Conservation (phyloP, 2,329 filamentous ascomycete genomes). For the Arthrobotrys megalospora region DNA sequence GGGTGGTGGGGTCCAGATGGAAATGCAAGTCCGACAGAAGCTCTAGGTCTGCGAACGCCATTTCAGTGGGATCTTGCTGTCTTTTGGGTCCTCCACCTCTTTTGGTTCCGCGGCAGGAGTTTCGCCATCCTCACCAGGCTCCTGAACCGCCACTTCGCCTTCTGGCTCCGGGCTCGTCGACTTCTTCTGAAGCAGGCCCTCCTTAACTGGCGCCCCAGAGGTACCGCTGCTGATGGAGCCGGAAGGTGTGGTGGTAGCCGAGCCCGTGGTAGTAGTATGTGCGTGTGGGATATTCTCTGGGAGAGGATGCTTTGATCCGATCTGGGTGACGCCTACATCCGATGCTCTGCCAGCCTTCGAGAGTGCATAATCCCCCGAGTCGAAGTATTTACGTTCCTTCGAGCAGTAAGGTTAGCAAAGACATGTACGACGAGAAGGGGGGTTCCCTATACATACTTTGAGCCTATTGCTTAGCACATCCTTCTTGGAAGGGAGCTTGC, state of each 20-base stretch:
- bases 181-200: conserved; percentile 59
- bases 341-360: conserved; percentile 97
- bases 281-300: conserved; percentile 92
- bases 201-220: conserved; percentile 62
- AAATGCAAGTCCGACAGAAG: conserved; percentile 14
- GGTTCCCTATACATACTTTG: conserved; percentile 73
- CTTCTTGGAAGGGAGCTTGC: conserved; percentile 96
- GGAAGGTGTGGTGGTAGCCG: conserved; percentile 59
- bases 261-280: conserved; percentile 35
- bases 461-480: conserved; percentile 98
- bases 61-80: conserved; percentile 47
- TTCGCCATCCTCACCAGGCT: conserved; percentile 61
- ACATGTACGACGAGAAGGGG: conserved; percentile 15
- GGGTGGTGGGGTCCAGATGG: not conserved
- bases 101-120: conserved; percentile 51
- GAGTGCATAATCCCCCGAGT: conserved; percentile 95
- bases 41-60: conserved; percentile 58
- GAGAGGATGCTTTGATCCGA: conserved; percentile 93
- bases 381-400: conserved; percentile 96
- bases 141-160: conserved; percentile 62
- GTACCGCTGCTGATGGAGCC: conserved; percentile 52
- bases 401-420: conserved; percentile 5
- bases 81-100: conserved; percentile 46
- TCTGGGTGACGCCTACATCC: conserved; percentile 90
- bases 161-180: conserved; percentile 62